Evolutionary conservation across 306 rosid species (phyloP).

Genomic region (Vigna mungo): DNA sequence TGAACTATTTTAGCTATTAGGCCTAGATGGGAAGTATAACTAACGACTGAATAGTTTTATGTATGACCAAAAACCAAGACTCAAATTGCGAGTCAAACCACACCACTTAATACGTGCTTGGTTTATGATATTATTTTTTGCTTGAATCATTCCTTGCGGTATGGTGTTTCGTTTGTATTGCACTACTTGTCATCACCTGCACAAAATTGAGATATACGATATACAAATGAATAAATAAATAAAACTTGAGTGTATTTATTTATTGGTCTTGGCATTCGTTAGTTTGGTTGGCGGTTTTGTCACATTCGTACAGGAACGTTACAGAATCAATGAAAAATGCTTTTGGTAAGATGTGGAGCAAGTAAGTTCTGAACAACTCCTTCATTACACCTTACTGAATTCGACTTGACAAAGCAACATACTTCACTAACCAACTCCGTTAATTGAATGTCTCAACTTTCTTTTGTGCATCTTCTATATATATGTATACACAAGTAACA

Average conservation of each 20-base stretch:
- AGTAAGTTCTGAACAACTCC: conserved; percentile 52
- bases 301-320: conserved; percentile 32
- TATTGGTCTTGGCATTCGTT: neutral
- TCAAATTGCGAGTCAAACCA: neutral
- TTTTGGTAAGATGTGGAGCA: conserved; percentile 56
- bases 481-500: neutral
- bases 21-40: neutral
- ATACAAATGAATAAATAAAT: conserved; percentile 4
- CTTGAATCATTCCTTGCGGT: neutral
- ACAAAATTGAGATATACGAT: neutral
- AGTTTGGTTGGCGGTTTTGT: conserved; percentile 33
- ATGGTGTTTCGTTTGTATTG: neutral
- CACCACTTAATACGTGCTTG: neutral
- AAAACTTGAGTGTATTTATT: neutral
- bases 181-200: conserved; percentile 2
- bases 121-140: neutral
- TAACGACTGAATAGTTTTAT: neutral
- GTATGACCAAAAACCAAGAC: neutral
- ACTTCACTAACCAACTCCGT: conserved; percentile 37
- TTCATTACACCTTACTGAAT: conserved; percentile 18
- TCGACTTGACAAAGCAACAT: conserved; percentile 2
- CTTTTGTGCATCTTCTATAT: conserved; percentile 34
- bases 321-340: conserved; percentile 31
- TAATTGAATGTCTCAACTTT: conserved; percentile 30
- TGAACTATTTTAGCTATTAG: neutral